Conservation (phyloP, 495 filamentous ascomycete species). For the Neurospora sp. region DNA sequence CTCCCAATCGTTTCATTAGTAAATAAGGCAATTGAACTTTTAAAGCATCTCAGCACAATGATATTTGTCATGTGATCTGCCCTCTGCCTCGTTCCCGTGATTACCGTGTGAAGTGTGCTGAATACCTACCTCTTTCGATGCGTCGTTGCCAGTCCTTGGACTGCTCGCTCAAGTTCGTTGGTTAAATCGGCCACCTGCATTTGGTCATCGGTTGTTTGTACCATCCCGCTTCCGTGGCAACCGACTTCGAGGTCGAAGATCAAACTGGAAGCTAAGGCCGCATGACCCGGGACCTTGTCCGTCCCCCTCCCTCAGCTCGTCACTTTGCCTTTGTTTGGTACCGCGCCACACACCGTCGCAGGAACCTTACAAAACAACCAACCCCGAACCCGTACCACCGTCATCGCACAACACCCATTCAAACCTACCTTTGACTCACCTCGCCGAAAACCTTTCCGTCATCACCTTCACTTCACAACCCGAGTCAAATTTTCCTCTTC, state of each 20-base stretch:
- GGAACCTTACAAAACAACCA: background rate
- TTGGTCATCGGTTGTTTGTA: background rate
- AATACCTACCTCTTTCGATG: background rate
- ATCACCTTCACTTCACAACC: background rate
- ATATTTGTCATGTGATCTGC: background rate
- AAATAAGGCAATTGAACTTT: background rate
- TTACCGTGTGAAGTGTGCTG: background rate
- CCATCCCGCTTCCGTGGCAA: background rate
- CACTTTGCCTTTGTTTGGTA: background rate
- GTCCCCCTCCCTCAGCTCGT: background rate
- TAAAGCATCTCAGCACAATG: background rate
- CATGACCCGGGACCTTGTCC: background rate
- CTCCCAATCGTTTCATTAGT: background rate
- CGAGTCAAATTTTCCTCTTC: background rate
- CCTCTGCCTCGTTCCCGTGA: background rate
- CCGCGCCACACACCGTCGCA: background rate
- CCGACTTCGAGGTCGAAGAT: background rate
- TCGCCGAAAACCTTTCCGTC: background rate
- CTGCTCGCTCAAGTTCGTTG: background rate
- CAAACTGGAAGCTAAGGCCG: background rate
- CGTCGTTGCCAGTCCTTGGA: background rate
- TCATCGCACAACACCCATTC: background rate
- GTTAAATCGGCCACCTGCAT: background rate
- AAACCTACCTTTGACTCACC: background rate
- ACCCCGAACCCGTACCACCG: background rate